Evolutionary conservation across 495 filamentous ascomycete genomes (phyloP).

Genomic region (Beverwykella pulmonaria): DNA sequence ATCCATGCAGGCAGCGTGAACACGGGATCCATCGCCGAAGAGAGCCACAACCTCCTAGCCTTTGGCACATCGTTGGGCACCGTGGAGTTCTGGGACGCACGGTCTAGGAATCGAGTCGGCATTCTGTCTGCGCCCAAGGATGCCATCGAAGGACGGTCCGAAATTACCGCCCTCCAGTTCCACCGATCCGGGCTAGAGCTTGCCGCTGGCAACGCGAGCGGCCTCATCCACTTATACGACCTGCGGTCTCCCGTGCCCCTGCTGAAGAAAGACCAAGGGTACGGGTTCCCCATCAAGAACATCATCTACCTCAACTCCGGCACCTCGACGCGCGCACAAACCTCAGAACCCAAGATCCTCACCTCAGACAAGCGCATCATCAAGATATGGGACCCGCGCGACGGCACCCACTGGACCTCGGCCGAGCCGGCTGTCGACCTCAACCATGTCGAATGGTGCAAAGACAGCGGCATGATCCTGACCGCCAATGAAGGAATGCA

Average conservation of each 20-base stretch:
- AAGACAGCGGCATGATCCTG: constrained; percentile 85
- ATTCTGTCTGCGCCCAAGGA: constrained; percentile 55
- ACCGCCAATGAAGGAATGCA: constrained; percentile 94
- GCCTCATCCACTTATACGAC: constrained; percentile 91
- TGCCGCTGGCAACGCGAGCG: constrained; percentile 84
- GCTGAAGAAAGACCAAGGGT: constrained; percentile 91
- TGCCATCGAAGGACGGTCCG: constrained; percentile 58
- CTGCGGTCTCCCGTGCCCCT: constrained; percentile 83
- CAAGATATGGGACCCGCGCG: constrained; percentile 88
- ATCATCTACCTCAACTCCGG: constrained; percentile 82
- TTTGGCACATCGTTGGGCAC: constrained; percentile 97
- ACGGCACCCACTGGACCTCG: constrained; percentile 86
- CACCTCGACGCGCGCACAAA: constrained; percentile 60
- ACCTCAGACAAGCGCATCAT: constrained; percentile 93
- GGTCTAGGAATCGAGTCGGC: constrained; percentile 79
- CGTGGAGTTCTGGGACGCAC: constrained; percentile 93
- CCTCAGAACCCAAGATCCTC: constrained; percentile 79
- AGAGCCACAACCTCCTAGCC: constrained; percentile 85
- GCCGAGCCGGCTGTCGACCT: constrained; percentile 94
- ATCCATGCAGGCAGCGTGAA: constrained; percentile 85
- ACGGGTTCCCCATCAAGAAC: constrained; percentile 89
- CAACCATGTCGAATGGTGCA: constrained; percentile 86
- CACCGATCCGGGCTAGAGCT: constrained; percentile 81
- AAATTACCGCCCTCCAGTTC: constrained; percentile 87
- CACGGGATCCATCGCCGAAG: constrained; percentile 82